Evolutionary conservation across 106 monocot genomes (phyloP).

Genomic region (Dendrobium chrysotoxum): DNA sequence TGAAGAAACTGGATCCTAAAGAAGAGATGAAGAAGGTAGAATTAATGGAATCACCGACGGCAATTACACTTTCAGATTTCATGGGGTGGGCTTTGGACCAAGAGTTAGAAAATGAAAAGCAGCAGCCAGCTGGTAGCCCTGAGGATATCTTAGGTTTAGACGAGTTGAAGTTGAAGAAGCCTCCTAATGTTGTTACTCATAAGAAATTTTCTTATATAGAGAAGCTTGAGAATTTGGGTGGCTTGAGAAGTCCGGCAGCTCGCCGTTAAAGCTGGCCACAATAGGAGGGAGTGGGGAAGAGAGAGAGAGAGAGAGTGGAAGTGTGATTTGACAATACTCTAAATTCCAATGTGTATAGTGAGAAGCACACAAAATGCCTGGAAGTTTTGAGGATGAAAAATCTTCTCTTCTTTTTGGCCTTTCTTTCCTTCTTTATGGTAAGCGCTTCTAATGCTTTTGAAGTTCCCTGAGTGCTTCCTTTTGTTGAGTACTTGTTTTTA

Average conservation of each 20-base stretch:
- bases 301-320: neutral
- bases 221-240: slow-evolving; percentile 50
- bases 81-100: slow-evolving; percentile 61
- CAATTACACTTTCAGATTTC: slow-evolving; percentile 58
- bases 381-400: no score
- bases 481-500: no score
- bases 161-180: slow-evolving; percentile 24
- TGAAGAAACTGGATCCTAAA: slow-evolving; percentile 34
- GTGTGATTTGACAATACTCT: no score
- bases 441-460: no score
- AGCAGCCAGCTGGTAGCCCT: slow-evolving; percentile 11
- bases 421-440: neutral
- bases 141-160: slow-evolving; percentile 2
- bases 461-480: no score
- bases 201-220: slow-evolving; percentile 52
- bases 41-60: slow-evolving; percentile 22
- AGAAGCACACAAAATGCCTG: no score
- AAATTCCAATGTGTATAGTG: no score
- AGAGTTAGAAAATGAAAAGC: slow-evolving; percentile 25
- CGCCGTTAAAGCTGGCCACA: slow-evolving; percentile 27
- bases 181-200: slow-evolving; percentile 13
- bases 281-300: neutral
- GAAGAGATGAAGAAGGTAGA: slow-evolving; percentile 66
- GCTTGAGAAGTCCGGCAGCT: slow-evolving; percentile 47
- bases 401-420: neutral